Evolutionary conservation across 2,329 filamentous ascomycete species (phyloP).

Genomic region (Epichloe brachyelytri): DNA sequence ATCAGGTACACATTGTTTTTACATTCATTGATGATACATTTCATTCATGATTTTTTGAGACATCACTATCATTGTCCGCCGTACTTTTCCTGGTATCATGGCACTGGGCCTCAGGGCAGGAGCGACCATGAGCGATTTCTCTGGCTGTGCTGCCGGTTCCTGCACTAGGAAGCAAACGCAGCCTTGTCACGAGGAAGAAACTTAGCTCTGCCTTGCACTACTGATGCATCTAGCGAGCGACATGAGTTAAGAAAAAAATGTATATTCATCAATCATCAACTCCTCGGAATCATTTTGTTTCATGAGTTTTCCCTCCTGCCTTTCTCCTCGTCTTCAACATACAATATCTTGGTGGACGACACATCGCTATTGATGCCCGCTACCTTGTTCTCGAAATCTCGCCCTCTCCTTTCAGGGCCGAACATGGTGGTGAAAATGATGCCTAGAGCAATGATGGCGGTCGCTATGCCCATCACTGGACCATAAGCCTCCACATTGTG

Average conservation of each 20-base stretch:
- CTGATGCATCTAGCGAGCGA: too few relatives aligned
- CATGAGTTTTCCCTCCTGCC: conserved; percentile 8
- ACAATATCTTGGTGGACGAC: conserved; percentile 15
- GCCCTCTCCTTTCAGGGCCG: conserved; percentile 62
- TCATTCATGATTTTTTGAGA: too few relatives aligned
- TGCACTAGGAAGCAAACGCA: too few relatives aligned
- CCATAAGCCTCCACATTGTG: conserved; percentile 55
- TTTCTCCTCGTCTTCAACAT: conserved; percentile 20
- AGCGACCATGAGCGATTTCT: too few relatives aligned
- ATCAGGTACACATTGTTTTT: too few relatives aligned
- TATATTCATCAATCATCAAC: neutral
- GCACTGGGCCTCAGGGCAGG: too few relatives aligned
- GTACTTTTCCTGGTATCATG: too few relatives aligned
- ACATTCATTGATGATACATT: too few relatives aligned
- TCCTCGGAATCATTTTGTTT: neutral
- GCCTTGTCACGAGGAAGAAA: neutral
- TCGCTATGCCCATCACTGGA: conserved; percentile 62
- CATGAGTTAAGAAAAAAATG: too few relatives aligned
- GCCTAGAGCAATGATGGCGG: conserved; percentile 60
- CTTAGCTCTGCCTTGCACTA: neutral
- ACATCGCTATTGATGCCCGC: conserved; percentile 20
- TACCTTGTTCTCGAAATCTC: conserved; percentile 50
- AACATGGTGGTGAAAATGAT: conserved; percentile 56
- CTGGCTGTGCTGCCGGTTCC: too few relatives aligned
- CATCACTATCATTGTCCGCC: too few relatives aligned